phyloP scores from a whole-genome alignment of 805 yeast species.

The Starmerella potacharoeniae region DNA sequence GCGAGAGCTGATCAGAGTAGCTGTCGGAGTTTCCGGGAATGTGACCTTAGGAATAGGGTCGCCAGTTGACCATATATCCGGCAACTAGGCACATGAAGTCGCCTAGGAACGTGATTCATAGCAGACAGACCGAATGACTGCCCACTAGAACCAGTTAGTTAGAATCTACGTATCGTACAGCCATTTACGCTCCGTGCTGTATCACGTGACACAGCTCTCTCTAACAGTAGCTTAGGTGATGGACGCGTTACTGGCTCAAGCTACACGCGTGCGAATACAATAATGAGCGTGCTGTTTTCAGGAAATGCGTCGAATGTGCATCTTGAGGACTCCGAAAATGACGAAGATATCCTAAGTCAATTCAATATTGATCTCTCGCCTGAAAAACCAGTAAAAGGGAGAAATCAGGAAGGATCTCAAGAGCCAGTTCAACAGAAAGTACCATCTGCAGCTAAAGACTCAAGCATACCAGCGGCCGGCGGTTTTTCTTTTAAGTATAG shows the following conservation, averaged over 20 bases:
- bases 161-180: no score
- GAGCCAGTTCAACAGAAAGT: no score
- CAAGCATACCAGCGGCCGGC: not conserved
- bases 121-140: no score
- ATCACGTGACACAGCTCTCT: no score
- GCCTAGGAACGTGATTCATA: no score
- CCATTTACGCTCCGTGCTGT: no score
- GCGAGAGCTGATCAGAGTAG: not conserved
- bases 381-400: not conserved
- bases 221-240: not conserved
- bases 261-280: not conserved
- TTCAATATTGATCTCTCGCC: not conserved
- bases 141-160: no score
- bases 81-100: no score
- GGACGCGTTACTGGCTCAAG: not conserved
- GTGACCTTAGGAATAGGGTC: no score
- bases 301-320: not conserved
- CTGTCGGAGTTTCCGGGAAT: no score
- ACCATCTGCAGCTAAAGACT: not conserved
- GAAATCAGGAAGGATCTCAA: no score
- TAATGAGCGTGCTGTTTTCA: not conserved
- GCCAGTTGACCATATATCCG: no score
- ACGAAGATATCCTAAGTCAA: not conserved
- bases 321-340: not conserved
- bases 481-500: not conserved